These are phyloP conservation scores for Ulota crispa DNA, from an alignment of 225 moss, liverwort and hornwort genomes.

Conservation along the genomic window DNA sequence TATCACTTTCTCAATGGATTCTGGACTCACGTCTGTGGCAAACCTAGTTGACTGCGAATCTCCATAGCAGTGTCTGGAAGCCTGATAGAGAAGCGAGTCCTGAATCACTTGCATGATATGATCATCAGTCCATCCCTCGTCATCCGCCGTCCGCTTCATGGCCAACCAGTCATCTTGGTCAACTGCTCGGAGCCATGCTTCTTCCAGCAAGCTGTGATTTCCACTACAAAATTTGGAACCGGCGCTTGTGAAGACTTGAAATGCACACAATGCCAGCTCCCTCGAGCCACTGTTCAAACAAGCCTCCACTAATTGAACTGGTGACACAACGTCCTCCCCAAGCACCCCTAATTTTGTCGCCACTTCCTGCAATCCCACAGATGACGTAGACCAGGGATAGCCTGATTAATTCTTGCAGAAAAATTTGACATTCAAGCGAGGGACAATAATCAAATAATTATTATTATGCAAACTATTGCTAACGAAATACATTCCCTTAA, in stretches of 20 bases:
- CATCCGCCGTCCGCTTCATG: constrained; percentile 71
- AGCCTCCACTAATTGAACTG: constrained; percentile 67
- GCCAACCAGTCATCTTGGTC: constrained; percentile 84
- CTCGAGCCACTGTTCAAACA: constrained; percentile 74
- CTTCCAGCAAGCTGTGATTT: constrained; percentile 72
- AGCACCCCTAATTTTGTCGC: constrained; percentile 59
- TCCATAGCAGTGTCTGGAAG: constrained; percentile 69
- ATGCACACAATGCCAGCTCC: constrained; percentile 65
- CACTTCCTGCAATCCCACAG: constrained; percentile 57
- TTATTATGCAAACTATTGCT: neutral
- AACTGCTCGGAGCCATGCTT: constrained; percentile 81
- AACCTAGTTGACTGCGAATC: constrained; percentile 42
- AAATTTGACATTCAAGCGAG: neutral
- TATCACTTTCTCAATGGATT: constrained; percentile 67
- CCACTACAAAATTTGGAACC: constrained; percentile 72
- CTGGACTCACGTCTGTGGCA: constrained; percentile 49
- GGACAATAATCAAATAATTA: neutral
- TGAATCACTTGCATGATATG: constrained; percentile 72
- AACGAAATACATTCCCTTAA: neutral
- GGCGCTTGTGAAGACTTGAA: constrained; percentile 73
- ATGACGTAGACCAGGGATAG: constrained; percentile 14
- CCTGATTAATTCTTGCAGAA: neutral
- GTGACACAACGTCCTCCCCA: constrained; percentile 66
- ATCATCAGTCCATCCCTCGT: constrained; percentile 85
- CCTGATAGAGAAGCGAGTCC: constrained; percentile 62